phyloP scores from a whole-genome alignment of 75 land plant species.

The Pinus tabuliformis region DNA sequence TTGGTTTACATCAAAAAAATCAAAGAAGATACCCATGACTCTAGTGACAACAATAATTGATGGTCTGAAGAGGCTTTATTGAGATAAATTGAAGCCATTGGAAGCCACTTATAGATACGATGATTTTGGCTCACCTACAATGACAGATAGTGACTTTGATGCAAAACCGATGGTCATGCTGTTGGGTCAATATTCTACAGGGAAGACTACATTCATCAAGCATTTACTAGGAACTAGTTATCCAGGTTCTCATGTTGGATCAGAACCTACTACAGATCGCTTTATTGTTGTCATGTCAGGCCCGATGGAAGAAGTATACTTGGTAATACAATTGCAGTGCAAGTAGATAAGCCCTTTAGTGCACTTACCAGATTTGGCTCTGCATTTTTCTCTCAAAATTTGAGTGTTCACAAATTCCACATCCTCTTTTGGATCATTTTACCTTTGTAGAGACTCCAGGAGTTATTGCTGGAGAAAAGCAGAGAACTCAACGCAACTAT shows the following conservation, averaged over 20 bases:
- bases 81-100: slow-evolving; percentile 85
- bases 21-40: slow-evolving; percentile 57
- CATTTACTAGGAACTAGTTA: slow-evolving; percentile 70
- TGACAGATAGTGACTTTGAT: slow-evolving; percentile 96
- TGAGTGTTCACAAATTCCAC: too few species aligned
- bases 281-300: slow-evolving; percentile 97
- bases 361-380: too few species aligned
- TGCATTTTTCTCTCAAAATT: too few species aligned
- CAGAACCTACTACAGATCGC: slow-evolving; percentile 97
- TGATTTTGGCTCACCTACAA: slow-evolving; percentile 79
- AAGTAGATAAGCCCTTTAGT: too few species aligned
- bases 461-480: too few species aligned
- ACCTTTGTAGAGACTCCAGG: too few species aligned
- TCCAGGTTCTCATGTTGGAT: slow-evolving; percentile 98
- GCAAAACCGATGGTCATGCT: slow-evolving; percentile 98
- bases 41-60: slow-evolving; percentile 87
- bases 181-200: slow-evolving; percentile 96
- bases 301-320: too few species aligned
- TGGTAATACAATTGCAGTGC: too few species aligned
- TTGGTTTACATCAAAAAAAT: too few species aligned
- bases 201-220: slow-evolving; percentile 96
- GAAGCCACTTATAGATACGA: slow-evolving; percentile 80
- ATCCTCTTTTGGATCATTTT: too few species aligned
- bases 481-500: too few species aligned
- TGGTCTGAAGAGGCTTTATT: slow-evolving; percentile 82